Conservation (phyloP, 2,329 filamentous ascomycete genomes). For the Penicillium brevicompactum region DNA sequence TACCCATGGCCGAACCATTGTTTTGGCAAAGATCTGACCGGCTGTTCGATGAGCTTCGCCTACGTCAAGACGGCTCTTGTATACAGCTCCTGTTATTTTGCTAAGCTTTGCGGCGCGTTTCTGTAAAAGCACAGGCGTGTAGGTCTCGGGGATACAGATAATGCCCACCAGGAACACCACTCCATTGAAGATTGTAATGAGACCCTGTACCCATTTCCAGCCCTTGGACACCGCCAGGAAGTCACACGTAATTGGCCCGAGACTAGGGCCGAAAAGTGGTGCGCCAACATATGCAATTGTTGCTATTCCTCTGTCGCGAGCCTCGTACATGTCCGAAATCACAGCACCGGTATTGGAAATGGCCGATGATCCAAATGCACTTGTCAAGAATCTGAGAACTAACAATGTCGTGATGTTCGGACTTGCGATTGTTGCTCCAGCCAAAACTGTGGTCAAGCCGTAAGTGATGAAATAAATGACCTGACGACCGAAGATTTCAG, state of each 20-base stretch:
- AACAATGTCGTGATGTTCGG: constrained; percentile 47
- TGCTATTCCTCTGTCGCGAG: constrained; percentile 54
- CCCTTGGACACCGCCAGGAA: constrained; percentile 63
- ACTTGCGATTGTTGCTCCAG: neutral
- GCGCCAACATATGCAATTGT: constrained; percentile 64
- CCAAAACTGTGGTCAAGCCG: neutral
- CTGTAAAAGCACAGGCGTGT: constrained; percentile 50
- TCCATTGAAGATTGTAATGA: constrained; percentile 63
- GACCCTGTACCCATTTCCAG: constrained; percentile 67
- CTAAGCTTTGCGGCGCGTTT: constrained; percentile 47
- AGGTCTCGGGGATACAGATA: constrained; percentile 31
- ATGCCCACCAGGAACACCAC: constrained; percentile 48
- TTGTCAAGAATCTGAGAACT: constrained; percentile 65
- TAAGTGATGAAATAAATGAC: constrained; percentile 2
- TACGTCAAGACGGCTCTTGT: constrained; percentile 27
- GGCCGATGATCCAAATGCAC: constrained; percentile 60
- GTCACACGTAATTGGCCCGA: constrained; percentile 64
- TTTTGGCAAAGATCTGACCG: constrained; percentile 39
- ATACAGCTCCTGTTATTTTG: constrained; percentile 49
- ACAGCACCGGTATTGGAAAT: constrained; percentile 62
- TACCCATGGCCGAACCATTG: constrained; percentile 48
- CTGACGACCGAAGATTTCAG: constrained; percentile 5
- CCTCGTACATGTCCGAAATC: constrained; percentile 59
- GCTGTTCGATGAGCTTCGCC: constrained; percentile 13
- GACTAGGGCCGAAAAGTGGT: constrained; percentile 64